A percentile compares a stretch with the other conserved stretches of the same genome.
These are phyloP conservation scores for Calendula officinalis DNA, from an alignment of 129 eudicot species.

Conservation along the genomic window DNA sequence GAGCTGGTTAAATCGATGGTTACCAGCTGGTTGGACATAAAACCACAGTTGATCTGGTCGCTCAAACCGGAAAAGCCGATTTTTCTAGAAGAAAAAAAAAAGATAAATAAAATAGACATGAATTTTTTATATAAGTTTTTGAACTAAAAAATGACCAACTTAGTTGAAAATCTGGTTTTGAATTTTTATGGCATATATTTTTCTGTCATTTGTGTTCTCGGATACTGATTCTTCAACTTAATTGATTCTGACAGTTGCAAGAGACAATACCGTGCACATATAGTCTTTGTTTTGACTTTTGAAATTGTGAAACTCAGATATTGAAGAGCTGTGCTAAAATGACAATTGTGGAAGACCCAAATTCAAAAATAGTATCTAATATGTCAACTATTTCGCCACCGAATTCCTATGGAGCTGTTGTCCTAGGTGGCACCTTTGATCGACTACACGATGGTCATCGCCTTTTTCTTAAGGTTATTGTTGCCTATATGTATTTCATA, in stretches of 20 bases:
- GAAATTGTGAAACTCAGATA: neutral
- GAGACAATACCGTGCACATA: constrained; percentile 1
- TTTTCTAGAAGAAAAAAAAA: too few species aligned
- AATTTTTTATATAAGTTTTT: too few species aligned
- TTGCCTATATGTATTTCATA: neutral
- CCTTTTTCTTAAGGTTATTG: constrained; percentile 72
- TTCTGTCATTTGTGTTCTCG: neutral
- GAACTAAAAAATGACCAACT: too few species aligned
- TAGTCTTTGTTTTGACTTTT: neutral
- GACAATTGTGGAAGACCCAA: constrained; percentile 34
- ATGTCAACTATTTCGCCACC: constrained; percentile 29
- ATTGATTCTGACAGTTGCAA: constrained; percentile 6
- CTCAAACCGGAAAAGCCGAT: too few species aligned
- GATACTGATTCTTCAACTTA: neutral
- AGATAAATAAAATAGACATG: too few species aligned
- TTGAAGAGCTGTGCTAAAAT: constrained; percentile 16
- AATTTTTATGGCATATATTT: too few species aligned
- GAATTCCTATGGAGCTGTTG: constrained; percentile 61
- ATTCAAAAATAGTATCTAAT: constrained; percentile 22
- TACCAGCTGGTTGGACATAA: too few species aligned
- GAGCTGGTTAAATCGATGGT: too few species aligned
- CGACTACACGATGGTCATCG: constrained; percentile 91
- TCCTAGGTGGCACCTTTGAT: constrained; percentile 94
- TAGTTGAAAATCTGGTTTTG: too few species aligned
- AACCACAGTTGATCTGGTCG: too few species aligned